Base-by-base conservation (phyloP, 176 grass and related monocot species). In the Carex parvula region DNA sequence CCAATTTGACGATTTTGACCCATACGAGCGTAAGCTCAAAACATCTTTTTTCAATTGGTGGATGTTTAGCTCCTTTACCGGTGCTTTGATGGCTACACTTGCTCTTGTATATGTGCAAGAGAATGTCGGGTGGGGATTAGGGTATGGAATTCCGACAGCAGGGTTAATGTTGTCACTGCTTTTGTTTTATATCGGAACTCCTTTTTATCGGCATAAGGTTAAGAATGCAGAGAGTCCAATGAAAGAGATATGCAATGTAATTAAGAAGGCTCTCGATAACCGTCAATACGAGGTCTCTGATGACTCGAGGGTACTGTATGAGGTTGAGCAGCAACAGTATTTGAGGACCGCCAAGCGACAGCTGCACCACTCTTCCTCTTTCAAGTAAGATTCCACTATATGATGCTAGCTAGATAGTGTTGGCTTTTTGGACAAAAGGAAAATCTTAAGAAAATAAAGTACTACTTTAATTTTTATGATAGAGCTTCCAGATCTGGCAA, bases 1-100 rank as follows among this genome's bases (percentile, higher is more conserved):
- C 46, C 89, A 90, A 59, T 90, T 90, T 54, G 89, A 90, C 5
- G 89, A 90, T n/a, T 90, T 85, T 21, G 82, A 90, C 57, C 67
- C 82, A 20, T 55, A 77, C 17, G 80, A 87, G 41, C 67, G 68
- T 2, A 64, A 52, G 8, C 80, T 77, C 6, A 87, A 87, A 63
- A 41, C 81, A 22, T 87, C 86, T 21, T 87, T 87, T 37, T 87
- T 87, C 80, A 87, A 87, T 61, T 87, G 86, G 86, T 84, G 82
- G 87, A 81, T 88, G 81, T 88, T 84, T 78, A 81, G 81, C 44
- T 79, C 83, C 58, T 84, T 70, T 42, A 67, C 46, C 4, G 87
- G 87, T 8, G 48, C 73, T n/a, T 59, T 88, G 30, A 70, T 88
- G 41, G 87, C 87, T 13, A 79, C 74, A 6, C 55, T 79, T 35